phyloP scores from a whole-genome alignment of 139 green algal genomes.

The Gonium pectorale region DNA sequence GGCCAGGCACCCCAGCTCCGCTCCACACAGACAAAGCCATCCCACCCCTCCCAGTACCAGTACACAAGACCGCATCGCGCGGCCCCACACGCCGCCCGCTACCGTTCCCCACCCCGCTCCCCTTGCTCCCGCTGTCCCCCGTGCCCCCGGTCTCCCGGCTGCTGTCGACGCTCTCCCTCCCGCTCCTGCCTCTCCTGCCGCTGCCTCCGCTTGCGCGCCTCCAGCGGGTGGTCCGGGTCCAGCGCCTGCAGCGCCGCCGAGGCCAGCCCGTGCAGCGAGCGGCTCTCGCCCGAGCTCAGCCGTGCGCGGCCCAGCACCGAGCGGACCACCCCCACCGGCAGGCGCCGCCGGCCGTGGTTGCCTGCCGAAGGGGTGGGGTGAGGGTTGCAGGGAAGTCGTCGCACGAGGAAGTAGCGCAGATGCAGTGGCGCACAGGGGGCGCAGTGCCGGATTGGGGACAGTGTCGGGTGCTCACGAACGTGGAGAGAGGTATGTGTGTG shows the following conservation, averaged over 20 bases:
- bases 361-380: constrained; percentile 25
- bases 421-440: neutral
- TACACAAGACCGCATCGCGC: too few species aligned
- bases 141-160: neutral
- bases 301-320: constrained; percentile 54
- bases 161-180: neutral
- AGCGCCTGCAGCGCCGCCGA: constrained; percentile 48
- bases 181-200: too few species aligned
- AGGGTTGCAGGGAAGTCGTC: neutral
- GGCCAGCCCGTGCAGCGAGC: constrained; percentile 62
- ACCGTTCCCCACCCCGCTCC: too few species aligned
- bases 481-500: too few species aligned
- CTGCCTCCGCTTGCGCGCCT: constrained; percentile 4
- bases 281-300: constrained; percentile 54
- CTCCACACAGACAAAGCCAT: too few species aligned
- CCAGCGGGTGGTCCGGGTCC: constrained; percentile 13
- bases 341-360: constrained; percentile 62
- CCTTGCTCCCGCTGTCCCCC: neutral
- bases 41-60: too few species aligned
- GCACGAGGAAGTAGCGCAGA: too few species aligned
- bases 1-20: too few species aligned
- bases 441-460: neutral
- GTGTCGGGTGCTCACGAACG: too few species aligned
- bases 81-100: too few species aligned
- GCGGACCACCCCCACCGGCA: constrained; percentile 57